These are phyloP conservation scores for Naegleria fowleri DNA, from an alignment of 208 protist species.

Conservation along the genomic window DNA sequence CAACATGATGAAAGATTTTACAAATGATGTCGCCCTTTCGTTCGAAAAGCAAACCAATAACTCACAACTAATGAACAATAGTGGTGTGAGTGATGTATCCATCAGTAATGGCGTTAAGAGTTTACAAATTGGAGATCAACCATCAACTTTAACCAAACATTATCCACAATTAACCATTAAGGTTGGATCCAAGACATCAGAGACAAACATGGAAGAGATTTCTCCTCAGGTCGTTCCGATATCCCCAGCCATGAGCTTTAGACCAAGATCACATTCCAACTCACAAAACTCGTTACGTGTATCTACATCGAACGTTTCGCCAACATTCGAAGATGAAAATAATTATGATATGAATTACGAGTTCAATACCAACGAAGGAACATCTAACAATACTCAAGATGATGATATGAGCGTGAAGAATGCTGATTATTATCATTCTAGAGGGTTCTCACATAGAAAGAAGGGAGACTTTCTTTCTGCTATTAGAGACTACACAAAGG, in stretches of 20 bases:
- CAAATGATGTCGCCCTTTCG: constrained; percentile 62
- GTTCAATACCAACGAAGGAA: background rate
- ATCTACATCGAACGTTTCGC: too few species aligned
- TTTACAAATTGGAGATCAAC: too few species aligned
- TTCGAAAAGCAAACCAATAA: constrained; percentile 60
- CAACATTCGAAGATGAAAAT: too few species aligned
- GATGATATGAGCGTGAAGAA: background rate
- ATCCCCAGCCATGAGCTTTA: too few species aligned
- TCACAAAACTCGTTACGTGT: too few species aligned
- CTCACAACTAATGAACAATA: constrained; percentile 33
- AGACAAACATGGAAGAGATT: constrained; percentile 78
- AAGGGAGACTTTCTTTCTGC: constrained; percentile 55
- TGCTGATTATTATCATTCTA: background rate
- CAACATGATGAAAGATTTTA: constrained; percentile 26
- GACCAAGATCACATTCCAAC: too few species aligned
- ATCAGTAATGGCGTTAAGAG: too few species aligned
- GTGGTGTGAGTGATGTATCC: background rate
- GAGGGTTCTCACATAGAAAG: constrained; percentile 54
- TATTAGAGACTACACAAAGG: constrained; percentile 64
- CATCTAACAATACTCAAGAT: background rate
- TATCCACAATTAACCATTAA: constrained; percentile 64
- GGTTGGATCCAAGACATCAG: constrained; percentile 65
- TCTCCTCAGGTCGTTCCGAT: too few species aligned
- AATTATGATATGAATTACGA: constrained; percentile 55
- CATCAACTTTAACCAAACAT: constrained; percentile 42